Evolutionary conservation across 345 rosid genomes (phyloP).

Genomic region (Salix udensis): DNA sequence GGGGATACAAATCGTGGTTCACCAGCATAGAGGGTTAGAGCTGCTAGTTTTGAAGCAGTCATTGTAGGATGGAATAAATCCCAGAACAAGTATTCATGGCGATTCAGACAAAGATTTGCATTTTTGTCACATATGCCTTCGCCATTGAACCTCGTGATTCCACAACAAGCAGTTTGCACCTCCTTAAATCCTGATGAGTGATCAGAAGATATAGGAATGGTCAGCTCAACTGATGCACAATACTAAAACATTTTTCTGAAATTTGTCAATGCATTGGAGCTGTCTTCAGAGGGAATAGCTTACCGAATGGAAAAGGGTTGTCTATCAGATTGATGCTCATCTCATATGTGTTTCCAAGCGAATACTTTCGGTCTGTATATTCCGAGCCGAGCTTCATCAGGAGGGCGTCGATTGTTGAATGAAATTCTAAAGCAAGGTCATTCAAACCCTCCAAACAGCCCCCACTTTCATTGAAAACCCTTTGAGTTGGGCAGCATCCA

Average conservation of each 20-base stretch:
- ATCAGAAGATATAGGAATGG: neutral
- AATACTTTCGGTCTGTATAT: constrained; percentile 33
- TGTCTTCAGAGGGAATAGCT: neutral
- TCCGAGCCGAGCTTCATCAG: constrained; percentile 42
- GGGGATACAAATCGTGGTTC: constrained; percentile 39
- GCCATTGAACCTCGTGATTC: constrained; percentile 31
- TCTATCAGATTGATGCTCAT: constrained; percentile 44
- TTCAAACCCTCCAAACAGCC: constrained; percentile 48
- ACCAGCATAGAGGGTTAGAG: constrained; percentile 40
- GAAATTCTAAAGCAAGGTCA: constrained; percentile 32
- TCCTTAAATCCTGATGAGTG: constrained; percentile 39
- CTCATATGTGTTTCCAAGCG: constrained; percentile 44
- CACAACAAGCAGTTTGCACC: constrained; percentile 42
- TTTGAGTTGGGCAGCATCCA: constrained; percentile 60
- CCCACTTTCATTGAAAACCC: constrained; percentile 26
- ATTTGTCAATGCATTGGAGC: neutral
- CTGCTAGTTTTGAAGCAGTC: constrained; percentile 46
- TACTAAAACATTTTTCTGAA: neutral
- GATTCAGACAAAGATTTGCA: constrained; percentile 32
- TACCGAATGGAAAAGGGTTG: constrained; percentile 31
- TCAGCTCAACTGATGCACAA: neutral
- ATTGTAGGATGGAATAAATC: constrained; percentile 47
- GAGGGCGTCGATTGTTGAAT: constrained; percentile 13
- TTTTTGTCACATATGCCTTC: constrained; percentile 20
- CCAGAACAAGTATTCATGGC: constrained; percentile 48